Percentiles rank a stretch among this genome's conserved stretches.
These are phyloP conservation scores for Porpolomopsis calyptriformis DNA, from an alignment of 768 basidiomycete genomes.

Conservation along the genomic window DNA sequence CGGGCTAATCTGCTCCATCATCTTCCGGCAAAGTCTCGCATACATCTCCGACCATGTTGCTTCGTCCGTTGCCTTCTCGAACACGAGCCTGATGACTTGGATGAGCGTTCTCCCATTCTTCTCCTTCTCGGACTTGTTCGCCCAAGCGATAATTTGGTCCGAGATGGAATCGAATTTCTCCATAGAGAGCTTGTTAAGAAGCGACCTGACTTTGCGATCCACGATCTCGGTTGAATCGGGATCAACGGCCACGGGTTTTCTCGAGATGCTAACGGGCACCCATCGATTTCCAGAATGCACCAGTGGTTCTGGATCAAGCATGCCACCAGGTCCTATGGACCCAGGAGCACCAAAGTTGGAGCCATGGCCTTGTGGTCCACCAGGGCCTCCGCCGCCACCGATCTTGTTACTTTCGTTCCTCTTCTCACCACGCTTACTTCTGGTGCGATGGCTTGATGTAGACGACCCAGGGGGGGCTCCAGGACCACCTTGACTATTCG, in stretches of 20 bases:
- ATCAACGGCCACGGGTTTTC: conserved; percentile 24
- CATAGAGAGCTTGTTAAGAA: conserved; percentile 94
- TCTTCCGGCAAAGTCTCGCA: conserved; percentile 85
- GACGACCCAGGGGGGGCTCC: conserved; percentile 34
- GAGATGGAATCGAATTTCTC: conserved; percentile 96
- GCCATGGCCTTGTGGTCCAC: conserved; percentile 29
- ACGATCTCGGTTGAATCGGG: conserved; percentile 73
- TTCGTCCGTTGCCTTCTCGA: conserved; percentile 96
- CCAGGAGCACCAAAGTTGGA: conserved; percentile 23
- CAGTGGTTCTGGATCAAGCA: conserved; percentile 62
- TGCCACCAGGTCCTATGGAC: conserved; percentile 16
- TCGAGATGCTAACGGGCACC: conserved; percentile 24
- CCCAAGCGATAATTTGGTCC: conserved; percentile 90
- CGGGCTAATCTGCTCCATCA: conserved; percentile 87
- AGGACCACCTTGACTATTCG: conserved; percentile 54
- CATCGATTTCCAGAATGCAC: conserved; percentile 76
- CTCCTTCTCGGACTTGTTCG: conserved; percentile 87
- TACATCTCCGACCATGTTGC: conserved; percentile 97
- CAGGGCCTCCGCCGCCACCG: no score
- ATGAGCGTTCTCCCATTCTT: conserved; percentile 90
- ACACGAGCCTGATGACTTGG: conserved; percentile 91
- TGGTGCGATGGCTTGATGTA: conserved; percentile 38
- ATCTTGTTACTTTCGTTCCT: conserved; percentile 48
- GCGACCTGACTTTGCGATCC: conserved; percentile 82
- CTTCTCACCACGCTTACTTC: conserved; percentile 79